Evolutionary conservation across 176 grass and related monocot genomes (phyloP), one percentile per base, ranked within the genome.

Genomic region (Musa itinerans): DNA sequence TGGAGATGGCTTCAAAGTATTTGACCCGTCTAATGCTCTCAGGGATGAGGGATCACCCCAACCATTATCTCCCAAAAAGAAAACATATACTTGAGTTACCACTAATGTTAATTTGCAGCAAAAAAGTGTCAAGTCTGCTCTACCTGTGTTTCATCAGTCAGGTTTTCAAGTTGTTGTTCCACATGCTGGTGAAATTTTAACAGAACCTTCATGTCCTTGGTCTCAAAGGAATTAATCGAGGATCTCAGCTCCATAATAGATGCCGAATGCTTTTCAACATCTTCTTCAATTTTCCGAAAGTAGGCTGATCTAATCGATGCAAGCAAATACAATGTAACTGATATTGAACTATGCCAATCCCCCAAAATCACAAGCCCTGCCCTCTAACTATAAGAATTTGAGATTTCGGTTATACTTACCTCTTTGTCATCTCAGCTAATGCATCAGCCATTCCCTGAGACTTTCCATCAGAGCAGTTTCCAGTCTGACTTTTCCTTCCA

Each of bases 131-230:
- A 52, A 51, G 15, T 21, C 34, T 50, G 34, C 12, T 65, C 50
- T 58, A 81, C 89, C 89, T 88, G 89, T 69, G 86, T 83, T 85
- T 92, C 89, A 81, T 92, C 89, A 22, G 86, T 88, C 50, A 92
- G 76, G 25, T 75, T 76, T 77, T 58, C 86, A 27, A 92, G 81
- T 56, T 16, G 62, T 73, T 74, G 83, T 66, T 92, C 86, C 1
- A 92, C 70, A 48, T 81, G 50, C 13, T 74, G 78, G 24, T 83
- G 89, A 58, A 86, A 92, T 70, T 68, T 86, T 54, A 56, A 69
- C 5, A 92, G 66, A 78, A 86, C 81, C 0, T 52, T 52, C 89
- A 92, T 92, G 74, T 92, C 83, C 65, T 74, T 86, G 17, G 89
- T 72, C 77, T 76, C 74, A 71, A 92, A 86, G 34, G 83, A 75